Conservation (phyloP, 2,329 filamentous ascomycete species). For the Cladosporium sp. region DNA sequence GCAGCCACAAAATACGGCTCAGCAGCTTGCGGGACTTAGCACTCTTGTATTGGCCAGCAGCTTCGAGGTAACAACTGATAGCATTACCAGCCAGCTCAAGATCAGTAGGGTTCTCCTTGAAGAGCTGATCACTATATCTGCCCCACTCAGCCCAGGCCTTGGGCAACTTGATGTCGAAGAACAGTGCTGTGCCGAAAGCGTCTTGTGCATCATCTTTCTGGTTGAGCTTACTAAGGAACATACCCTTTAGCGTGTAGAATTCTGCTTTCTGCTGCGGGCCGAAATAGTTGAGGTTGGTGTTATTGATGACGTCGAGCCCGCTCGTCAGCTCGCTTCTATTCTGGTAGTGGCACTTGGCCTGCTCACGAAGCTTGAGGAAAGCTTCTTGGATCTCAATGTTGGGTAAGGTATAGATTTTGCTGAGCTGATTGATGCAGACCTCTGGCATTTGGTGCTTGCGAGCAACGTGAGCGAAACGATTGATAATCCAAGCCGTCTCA, state of each 20-base stretch:
- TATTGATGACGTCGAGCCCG: slow-evolving; percentile 97
- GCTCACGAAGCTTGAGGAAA: slow-evolving; percentile 95
- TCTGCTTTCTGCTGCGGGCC: slow-evolving; percentile 94
- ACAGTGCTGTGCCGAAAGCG: slow-evolving; percentile 90
- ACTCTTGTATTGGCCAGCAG: slow-evolving; percentile 93
- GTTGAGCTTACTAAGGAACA: slow-evolving; percentile 93
- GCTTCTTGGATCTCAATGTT: slow-evolving; percentile 99
- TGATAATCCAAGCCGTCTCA: slow-evolving; percentile 99
- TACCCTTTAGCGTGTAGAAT: slow-evolving; percentile 98
- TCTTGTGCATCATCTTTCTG: slow-evolving; percentile 89
- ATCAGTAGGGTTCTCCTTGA: slow-evolving; percentile 83
- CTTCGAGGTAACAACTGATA: slow-evolving; percentile 92
- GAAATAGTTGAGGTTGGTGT: slow-evolving; percentile 98
- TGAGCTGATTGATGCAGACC: slow-evolving; percentile 94
- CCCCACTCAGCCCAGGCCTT: slow-evolving; percentile 99
- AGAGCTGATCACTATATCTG: slow-evolving; percentile 93
- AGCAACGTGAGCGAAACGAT: slow-evolving; percentile 94
- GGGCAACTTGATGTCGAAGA: slow-evolving; percentile 89
- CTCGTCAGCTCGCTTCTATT: slow-evolving; percentile 88
- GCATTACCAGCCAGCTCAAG: slow-evolving; percentile 83
- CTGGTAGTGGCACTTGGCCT: slow-evolving; percentile 98
- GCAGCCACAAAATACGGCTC: slow-evolving; percentile 87
- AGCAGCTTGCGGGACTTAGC: slow-evolving; percentile 93
- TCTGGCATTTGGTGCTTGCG: slow-evolving; percentile 95
- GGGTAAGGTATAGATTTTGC: slow-evolving; percentile 94